Conservation (phyloP, 2,329 filamentous ascomycete species). For the Torrubiellomyces zombiae region DNA sequence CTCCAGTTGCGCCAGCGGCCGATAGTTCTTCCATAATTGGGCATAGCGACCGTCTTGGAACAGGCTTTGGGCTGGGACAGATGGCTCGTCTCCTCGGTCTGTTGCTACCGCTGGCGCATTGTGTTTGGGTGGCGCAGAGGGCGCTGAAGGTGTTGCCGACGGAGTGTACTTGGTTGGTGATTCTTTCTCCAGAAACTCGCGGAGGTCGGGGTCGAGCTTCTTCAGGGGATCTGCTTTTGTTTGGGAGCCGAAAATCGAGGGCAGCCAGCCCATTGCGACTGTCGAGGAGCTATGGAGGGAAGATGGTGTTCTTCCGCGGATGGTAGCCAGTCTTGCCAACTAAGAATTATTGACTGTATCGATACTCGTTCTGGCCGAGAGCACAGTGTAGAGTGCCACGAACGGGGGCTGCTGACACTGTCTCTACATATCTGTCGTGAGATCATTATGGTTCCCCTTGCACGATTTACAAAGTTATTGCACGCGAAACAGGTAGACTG, state of each 20-base stretch:
- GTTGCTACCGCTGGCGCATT: slow-evolving; percentile 5
- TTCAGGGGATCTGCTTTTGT: slow-evolving; percentile 41
- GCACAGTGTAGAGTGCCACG: too few species aligned
- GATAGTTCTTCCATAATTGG: slow-evolving; percentile 86
- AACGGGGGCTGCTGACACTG: too few species aligned
- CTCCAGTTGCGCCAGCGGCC: slow-evolving; percentile 53
- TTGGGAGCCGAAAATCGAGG: slow-evolving; percentile 32
- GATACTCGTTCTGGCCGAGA: too few species aligned
- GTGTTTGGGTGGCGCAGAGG: slow-evolving; percentile 6
- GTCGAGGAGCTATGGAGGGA: too few species aligned
- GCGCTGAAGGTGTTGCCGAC: slow-evolving; percentile 6
- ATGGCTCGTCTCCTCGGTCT: slow-evolving; percentile 7
- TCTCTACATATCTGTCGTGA: too few species aligned
- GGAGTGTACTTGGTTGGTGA: slow-evolving; percentile 52
- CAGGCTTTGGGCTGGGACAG: slow-evolving; percentile 32
- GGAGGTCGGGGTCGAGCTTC: slow-evolving; percentile 67
- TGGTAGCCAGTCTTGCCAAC: too few species aligned
- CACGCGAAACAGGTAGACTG: too few species aligned
- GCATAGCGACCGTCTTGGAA: slow-evolving; percentile 52
- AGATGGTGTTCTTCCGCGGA: too few species aligned
- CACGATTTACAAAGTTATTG: too few species aligned
- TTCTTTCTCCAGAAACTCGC: slow-evolving; percentile 72
- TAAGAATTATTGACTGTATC: too few species aligned
- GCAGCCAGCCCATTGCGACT: slow-evolving; percentile 38
- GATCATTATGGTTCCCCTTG: too few species aligned